Evolutionary conservation across 306 rosid species (phyloP), one percentile per base, ranked within the genome.

Genomic region (Glycine soja): DNA sequence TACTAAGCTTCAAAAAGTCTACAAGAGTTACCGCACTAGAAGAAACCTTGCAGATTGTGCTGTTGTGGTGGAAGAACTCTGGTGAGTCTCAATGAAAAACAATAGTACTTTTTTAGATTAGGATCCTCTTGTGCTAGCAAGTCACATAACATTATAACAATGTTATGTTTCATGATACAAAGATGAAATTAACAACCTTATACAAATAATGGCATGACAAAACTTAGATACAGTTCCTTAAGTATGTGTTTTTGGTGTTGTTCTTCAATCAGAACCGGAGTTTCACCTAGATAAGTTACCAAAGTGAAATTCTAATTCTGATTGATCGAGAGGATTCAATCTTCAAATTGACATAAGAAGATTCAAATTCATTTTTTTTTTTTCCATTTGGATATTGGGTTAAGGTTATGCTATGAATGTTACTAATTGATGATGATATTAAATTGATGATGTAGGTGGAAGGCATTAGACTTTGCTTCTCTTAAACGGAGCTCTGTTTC

Each of bases 41-140:
- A 86, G 99, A 79, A 95, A 92, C 79, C 95, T 95, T 47, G 99
- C 99, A 12, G 99, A 95, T 83, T 95, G 99, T 84, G 99, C 98
- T 6, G 99, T 95, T 68, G 94, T 95, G 30, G 92, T 88, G 18
- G 98, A 95, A 76, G 99, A 95, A 81, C 90, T 95, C 14, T 95
- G 99, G 98, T 94, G 66, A 81, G 93, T 89, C n/a, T 48, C 52
- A 7, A 38, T 30, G 15, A 72, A 40, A 38, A 56, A 2, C 46
- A 51, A 6, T 38, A 0, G 9, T 24, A 24, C 2, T 24, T 24
- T 18, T 72, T 42, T 3, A 14, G 42, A 63, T 30, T 40, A 8
- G 12, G 12, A 65, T 65, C 30, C 71, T 14, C 30, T 40, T 32
- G 7, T 66, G 34, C 5, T n/a, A 14, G 50, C 50, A 65, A 65